Conservation (phyloP, 1,139 yeast species). For the Pichia sp. region DNA sequence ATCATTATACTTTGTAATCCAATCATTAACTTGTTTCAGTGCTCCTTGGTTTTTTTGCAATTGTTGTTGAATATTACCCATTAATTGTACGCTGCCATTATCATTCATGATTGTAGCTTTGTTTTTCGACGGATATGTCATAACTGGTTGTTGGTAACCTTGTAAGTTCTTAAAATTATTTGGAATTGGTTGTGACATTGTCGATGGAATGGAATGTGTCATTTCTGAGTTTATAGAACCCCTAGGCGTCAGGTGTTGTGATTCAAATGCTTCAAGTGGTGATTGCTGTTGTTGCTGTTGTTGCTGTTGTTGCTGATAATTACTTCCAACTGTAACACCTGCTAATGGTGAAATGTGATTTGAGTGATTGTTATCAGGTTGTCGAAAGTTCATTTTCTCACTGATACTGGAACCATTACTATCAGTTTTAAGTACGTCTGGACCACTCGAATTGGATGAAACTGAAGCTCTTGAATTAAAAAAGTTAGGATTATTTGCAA, state of each 20-base stretch:
- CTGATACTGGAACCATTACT: background rate
- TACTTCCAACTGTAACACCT: background rate
- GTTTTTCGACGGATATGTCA: background rate
- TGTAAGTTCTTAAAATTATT: background rate
- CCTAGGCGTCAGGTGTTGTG: background rate
- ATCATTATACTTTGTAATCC: conserved; percentile 40
- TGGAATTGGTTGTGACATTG: background rate
- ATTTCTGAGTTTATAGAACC: background rate
- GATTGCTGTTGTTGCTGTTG: background rate
- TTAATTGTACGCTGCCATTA: conserved; percentile 14
- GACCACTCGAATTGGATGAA: background rate
- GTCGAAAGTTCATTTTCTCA: background rate
- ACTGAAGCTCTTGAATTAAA: background rate
- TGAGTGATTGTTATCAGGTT: background rate
- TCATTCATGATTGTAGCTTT: background rate
- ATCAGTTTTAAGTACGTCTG: background rate
- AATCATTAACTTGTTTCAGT: conserved; percentile 52
- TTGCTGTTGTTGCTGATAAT: background rate
- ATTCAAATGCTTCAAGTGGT: background rate
- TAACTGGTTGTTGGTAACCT: background rate
- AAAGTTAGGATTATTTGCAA: background rate
- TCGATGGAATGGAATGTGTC: background rate
- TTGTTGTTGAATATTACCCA: conserved; percentile 30
- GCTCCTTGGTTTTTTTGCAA: conserved; percentile 47
- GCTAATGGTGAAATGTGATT: background rate